Evolutionary conservation across 345 rosid genomes (phyloP), one percentile per base, ranked within the genome.

Genomic region (Hibiscus mutabilis): DNA sequence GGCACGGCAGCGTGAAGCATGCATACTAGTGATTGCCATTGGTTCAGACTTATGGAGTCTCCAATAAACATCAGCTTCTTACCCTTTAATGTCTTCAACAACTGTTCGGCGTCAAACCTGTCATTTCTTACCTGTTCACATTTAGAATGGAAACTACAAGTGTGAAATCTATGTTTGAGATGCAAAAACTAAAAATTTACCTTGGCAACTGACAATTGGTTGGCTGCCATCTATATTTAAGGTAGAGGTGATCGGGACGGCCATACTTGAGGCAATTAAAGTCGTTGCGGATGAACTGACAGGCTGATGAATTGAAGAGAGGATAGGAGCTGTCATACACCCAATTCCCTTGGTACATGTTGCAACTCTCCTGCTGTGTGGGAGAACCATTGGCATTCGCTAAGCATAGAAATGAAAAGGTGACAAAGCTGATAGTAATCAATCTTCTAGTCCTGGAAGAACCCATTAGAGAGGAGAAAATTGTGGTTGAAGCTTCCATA

Each of bases 161-260:
- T 47, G 3, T 47, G 56, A n/a, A 51, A n/a, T n/a, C 2, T 5
- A 51, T 49, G 19, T n/a, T 4, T 51, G 5, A 40, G 12, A 40
- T 46, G n/a, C 16, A 5, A 46, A 46, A 46, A 46, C 6, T 46
- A 46, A 3, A 55, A 6, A 9, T 56, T 25, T 21, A 56, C 60
- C 60, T 56, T 14, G 37, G 63, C 37, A 59, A 13, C 6, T 14
- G 77, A 42, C 97, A 91, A 76, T 66, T 60, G 5, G 19, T 22
- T 19, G 98, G 98, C 76, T 88, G 90, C 97, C 98, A 94, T 73
- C 98, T 77, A 58, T 84, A 89, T 12, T 75, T 79, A 52, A 89
- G 94, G 66, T 91, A 94, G 63, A 67, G 74, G n/a, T 57, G 84
- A 61, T 59, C 35, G 9, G 63, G 63, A 3, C 60, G 60, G 60